Percentiles rank a stretch among this genome's conserved stretches.
phyloP scores from a whole-genome alignment of 2,329 filamentous ascomycete species.

The Curvularia sp. region DNA sequence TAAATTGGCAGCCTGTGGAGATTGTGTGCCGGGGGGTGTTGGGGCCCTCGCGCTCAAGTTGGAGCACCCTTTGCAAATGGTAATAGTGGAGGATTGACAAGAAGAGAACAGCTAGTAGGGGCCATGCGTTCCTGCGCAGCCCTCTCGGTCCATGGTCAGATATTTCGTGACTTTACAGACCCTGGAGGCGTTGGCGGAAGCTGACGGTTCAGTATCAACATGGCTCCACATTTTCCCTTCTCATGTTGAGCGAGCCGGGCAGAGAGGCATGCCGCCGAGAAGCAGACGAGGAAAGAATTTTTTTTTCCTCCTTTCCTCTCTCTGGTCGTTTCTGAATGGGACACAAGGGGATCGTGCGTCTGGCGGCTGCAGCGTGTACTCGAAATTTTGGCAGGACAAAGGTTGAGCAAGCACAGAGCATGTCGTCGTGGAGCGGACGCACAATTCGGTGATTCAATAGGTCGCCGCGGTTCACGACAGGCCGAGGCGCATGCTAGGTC shows the following conservation, averaged over 20 bases:
- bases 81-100: conserved; percentile 31
- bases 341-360: conserved; percentile 17
- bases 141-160: conserved; percentile 11
- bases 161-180: conserved; percentile 15
- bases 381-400: conserved; percentile 26
- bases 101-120: conserved; percentile 25
- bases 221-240: conserved; percentile 8
- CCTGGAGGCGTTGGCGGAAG: conserved; percentile 16
- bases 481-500: conserved; percentile 34
- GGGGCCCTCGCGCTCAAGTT: conserved; percentile 9
- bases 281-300: not conserved
- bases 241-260: conserved; percentile 2
- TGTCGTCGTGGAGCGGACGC: conserved; percentile 25
- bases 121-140: conserved; percentile 32
- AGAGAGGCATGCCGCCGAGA: conserved; percentile 5
- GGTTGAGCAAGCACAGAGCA: conserved; percentile 29
- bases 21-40: conserved; percentile 24
- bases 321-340: not conserved
- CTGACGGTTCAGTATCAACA: conserved; percentile 18
- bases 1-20: conserved; percentile 44
- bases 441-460: conserved; percentile 32
- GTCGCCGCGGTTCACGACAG: conserved; percentile 31
- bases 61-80: conserved; percentile 30
- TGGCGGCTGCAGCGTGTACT: conserved; percentile 28
- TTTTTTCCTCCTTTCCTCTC: not conserved